These are phyloP conservation scores for Verticillium klebahnii DNA, from an alignment of 2,329 filamentous ascomycete species.

Conservation along the genomic window DNA sequence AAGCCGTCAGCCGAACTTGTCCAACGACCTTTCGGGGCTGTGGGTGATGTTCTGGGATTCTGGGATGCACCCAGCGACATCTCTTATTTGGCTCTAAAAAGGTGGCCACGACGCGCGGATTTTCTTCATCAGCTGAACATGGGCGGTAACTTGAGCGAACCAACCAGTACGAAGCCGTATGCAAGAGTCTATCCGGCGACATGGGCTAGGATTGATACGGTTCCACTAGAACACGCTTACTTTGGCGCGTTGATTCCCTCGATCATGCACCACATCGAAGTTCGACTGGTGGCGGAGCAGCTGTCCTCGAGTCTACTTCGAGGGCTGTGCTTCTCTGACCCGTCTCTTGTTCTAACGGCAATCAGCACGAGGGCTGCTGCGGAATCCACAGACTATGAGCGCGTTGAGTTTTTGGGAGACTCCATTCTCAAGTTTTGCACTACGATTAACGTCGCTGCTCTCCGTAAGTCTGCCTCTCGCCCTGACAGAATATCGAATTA, in stretches of 20 bases:
- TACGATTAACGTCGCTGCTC: slow-evolving; percentile 57
- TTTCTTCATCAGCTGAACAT: slow-evolving; percentile 43
- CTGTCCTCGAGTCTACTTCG: slow-evolving; percentile 52
- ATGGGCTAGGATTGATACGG: slow-evolving; percentile 43
- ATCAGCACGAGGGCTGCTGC: slow-evolving; percentile 61
- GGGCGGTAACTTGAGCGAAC: slow-evolving; percentile 5
- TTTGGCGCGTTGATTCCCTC: slow-evolving; percentile 66
- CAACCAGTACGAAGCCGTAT: slow-evolving; percentile 36
- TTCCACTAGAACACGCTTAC: slow-evolving; percentile 38
- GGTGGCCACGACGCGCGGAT: slow-evolving; percentile 52
- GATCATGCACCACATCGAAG: slow-evolving; percentile 65
- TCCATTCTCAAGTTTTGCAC: slow-evolving; percentile 72
- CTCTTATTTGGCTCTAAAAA: slow-evolving; percentile 43
- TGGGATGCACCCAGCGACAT: slow-evolving; percentile 35
- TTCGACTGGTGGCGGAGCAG: slow-evolving; percentile 56
- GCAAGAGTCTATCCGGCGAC: slow-evolving; percentile 37
- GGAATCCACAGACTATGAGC: slow-evolving; percentile 68
- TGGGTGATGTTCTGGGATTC: slow-evolving; percentile 11
- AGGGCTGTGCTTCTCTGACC: slow-evolving; percentile 42
- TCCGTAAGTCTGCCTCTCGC: slow-evolving; percentile 32
- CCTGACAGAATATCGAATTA: neutral
- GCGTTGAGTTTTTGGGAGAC: slow-evolving; percentile 84
- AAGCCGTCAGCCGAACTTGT: slow-evolving; percentile 40
- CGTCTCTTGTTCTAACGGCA: slow-evolving; percentile 56
- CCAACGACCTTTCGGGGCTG: slow-evolving; percentile 27